Conservation (phyloP, 129 eudicot species). For the Lonicera japonica region DNA sequence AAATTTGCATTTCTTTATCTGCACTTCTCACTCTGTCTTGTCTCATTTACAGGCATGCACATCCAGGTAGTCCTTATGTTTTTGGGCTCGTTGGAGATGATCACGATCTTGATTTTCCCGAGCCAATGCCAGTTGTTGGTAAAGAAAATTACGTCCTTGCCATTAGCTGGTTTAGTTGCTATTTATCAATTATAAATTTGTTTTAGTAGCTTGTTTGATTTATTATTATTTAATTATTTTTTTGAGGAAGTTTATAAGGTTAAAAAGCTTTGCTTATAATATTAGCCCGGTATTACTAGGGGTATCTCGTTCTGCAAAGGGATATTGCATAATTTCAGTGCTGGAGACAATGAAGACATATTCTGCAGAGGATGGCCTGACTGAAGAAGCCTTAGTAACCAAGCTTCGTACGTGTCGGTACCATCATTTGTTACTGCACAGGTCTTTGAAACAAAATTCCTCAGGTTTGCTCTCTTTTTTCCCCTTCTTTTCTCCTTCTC, state of each 20-base stretch:
- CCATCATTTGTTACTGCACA: slow-evolving; percentile 85
- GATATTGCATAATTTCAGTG: slow-evolving; percentile 71
- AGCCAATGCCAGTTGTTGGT: slow-evolving; percentile 99
- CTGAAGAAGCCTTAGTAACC: slow-evolving; percentile 94
- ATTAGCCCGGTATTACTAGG: slow-evolving; percentile 32
- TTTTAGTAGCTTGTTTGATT: slow-evolving; percentile 4
- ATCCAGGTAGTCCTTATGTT: slow-evolving; percentile 96
- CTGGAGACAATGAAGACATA: slow-evolving; percentile 96
- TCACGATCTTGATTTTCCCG: slow-evolving; percentile 87
- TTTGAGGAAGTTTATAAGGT: not conserved
- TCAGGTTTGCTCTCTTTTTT: slow-evolving; percentile 44
- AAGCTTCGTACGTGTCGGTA: slow-evolving; percentile 88
- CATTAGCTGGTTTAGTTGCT: slow-evolving; percentile 7
- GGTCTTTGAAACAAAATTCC: slow-evolving; percentile 67
- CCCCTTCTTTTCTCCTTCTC: too few relatives aligned
- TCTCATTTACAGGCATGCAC: slow-evolving; percentile 68
- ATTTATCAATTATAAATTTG: too few relatives aligned
- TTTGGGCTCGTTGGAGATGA: slow-evolving; percentile 93
- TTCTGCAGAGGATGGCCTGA: slow-evolving; percentile 71
- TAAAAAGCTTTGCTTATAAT: not conserved
- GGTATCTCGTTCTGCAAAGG: slow-evolving; percentile 90
- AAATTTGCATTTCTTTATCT: not conserved
- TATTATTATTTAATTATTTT: not conserved
- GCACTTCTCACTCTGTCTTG: slow-evolving; percentile 6
- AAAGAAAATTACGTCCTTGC: slow-evolving; percentile 17